phyloP scores from a whole-genome alignment of 306 rosid genomes.

The Fragaria nilgerrensis region DNA sequence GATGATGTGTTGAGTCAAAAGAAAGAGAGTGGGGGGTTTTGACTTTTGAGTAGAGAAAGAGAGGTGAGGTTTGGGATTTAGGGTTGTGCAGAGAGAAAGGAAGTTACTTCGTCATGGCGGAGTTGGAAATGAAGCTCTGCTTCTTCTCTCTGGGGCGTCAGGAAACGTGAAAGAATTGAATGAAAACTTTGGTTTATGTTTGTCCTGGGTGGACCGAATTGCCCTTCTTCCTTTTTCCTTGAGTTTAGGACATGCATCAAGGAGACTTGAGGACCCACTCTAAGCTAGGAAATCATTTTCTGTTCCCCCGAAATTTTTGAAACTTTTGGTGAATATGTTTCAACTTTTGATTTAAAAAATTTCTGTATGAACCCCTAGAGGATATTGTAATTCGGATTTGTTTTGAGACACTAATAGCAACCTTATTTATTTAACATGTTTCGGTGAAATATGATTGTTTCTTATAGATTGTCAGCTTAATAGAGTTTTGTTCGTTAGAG shows the following conservation, averaged over 20 bases:
- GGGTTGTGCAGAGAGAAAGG: slow-evolving; percentile 22
- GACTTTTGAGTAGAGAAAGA: not conserved
- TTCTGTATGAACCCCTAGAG: no score
- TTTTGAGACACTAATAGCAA: no score
- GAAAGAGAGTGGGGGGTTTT: not conserved
- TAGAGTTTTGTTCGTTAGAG: no score
- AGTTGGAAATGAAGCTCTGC: slow-evolving; percentile 5
- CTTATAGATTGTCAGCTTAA: no score
- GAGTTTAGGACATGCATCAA: not conserved
- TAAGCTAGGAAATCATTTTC: not conserved
- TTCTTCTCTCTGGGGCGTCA: not conserved
- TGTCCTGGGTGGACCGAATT: not conserved
- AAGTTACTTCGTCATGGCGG: slow-evolving; percentile 36
- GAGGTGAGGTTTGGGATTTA: slow-evolving; percentile 23
- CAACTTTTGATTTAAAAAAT: no score
- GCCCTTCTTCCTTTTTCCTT: not conserved
- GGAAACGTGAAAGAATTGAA: not conserved
- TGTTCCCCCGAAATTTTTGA: not conserved
- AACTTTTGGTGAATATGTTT: no score
- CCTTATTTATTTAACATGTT: no score
- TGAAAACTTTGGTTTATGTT: no score
- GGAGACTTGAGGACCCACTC: not conserved
- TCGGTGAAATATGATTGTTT: no score
- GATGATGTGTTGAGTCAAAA: not conserved
- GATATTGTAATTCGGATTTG: no score